Percentiles rank a stretch among this genome's conserved stretches.
These are phyloP conservation scores for Saccharum hybrid DNA, from an alignment of 202 grass and related monocot species.

Conservation along the genomic window DNA sequence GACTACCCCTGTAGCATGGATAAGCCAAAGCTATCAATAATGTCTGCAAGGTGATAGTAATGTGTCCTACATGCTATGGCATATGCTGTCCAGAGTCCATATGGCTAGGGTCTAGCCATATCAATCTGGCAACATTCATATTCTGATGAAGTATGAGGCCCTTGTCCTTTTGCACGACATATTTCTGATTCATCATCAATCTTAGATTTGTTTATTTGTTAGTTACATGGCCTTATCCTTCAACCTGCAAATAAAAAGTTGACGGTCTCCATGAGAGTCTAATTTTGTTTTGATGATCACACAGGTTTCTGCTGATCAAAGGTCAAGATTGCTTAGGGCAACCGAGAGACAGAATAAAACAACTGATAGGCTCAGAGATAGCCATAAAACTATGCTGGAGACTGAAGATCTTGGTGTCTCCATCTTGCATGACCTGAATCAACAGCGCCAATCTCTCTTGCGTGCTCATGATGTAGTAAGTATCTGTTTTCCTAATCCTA, in stretches of 20 bases:
- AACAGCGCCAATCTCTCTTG: conserved; percentile 75
- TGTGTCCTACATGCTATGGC: conserved; percentile 1
- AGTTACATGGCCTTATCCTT: conserved; percentile 1
- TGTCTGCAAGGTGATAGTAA: not conserved
- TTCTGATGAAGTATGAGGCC: conserved; percentile 1
- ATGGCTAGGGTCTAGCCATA: not conserved
- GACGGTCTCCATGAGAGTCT: not conserved
- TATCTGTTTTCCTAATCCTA: conserved; percentile 26
- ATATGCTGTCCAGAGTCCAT: not conserved
- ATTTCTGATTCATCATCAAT: not conserved
- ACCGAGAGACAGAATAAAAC: conserved; percentile 67
- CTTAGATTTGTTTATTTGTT: conserved; percentile 32
- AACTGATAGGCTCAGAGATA: conserved; percentile 69
- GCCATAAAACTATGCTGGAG: conserved; percentile 80
- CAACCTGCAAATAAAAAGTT: conserved; percentile 14
- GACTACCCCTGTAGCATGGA: not conserved
- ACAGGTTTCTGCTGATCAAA: conserved; percentile 76
- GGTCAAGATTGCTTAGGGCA: conserved; percentile 71
- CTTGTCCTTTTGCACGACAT: conserved; percentile 1
- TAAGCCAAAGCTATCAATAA: conserved; percentile 4
- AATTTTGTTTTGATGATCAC: conserved; percentile 36
- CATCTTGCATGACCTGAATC: conserved; percentile 77
- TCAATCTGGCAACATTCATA: conserved; percentile 19
- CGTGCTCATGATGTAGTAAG: conserved; percentile 68
- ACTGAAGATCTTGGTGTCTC: conserved; percentile 88